Base-by-base conservation (phyloP, 257 asterid species). In the Anisodus acutangulus region DNA sequence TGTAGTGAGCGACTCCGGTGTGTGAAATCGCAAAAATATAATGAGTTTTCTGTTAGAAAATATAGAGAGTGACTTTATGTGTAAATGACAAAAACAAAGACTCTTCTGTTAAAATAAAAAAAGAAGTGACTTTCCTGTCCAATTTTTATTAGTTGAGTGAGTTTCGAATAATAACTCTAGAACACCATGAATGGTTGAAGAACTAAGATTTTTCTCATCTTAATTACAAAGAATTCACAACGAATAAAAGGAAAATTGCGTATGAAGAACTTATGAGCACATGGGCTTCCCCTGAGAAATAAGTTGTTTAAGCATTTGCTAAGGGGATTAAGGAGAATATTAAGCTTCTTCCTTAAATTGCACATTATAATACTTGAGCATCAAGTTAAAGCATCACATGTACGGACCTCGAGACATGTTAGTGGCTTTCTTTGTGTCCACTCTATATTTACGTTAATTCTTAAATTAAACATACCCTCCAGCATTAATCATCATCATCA, bases 351-450 rank as follows among this genome's bases (percentile, higher is more conserved):
- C 22, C 63, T 49, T 76, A 76, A 76, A 76, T 51, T 76, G 63
- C 63, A 51, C 80, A 22, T 64, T 66, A 66, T 35, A 5, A 15
- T 11, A 37, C 47, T 66, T 66, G 72, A 31, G 9, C 72, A 66
- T 66, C 72, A 66, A 31, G 72, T 51, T 51, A 51, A 39, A 76
- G 39, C 81, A 76, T 76, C 81, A 76, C 81, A 76, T 76, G 81
- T 76, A 76, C 81, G 81, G 81, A 76, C 81, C 47, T 76, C 81
- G 35, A 76, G 45, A 76, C 63, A 76, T 76, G 63, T 51, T 51
- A 51, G 22, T 51, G 45, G 81, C 26, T 76, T 76, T 76, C 81
- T 76, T 51, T 26, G 43, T 51, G 63, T 51, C 63, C 81, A 22
- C 81, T 53, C 12, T 22, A 51, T 2, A 26, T 9, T 9, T 26